phyloP scores from a whole-genome alignment of 352 stramenopile species.

The Globisporangium apiculatum region DNA sequence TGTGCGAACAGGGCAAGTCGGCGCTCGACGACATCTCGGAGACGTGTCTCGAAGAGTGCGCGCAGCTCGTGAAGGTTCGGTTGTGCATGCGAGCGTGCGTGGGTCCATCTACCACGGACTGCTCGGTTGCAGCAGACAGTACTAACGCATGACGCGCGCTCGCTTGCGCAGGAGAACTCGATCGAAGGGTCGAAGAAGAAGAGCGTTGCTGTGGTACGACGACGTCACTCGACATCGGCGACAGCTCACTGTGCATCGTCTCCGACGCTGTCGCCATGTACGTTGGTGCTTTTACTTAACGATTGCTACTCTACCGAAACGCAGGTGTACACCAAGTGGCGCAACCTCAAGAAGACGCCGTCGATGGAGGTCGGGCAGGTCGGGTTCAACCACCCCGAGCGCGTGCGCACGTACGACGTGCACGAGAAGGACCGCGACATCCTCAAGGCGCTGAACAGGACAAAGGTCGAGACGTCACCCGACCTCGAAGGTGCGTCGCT shows the following conservation, averaged over 20 bases:
- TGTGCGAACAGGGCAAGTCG: constrained; percentile 38
- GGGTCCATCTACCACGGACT: too few species aligned
- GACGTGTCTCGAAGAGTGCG: constrained; percentile 83
- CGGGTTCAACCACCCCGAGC: constrained; percentile 64
- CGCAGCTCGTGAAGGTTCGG: constrained; percentile 87
- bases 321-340: constrained; percentile 91
- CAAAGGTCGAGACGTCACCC: constrained; percentile 69
- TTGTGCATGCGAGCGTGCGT: background rate
- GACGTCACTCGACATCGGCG: too few species aligned
- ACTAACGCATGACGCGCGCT: background rate
- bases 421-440: constrained; percentile 84
- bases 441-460: constrained; percentile 83
- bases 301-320: too few species aligned
- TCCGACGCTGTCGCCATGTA: too few species aligned
- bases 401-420: constrained; percentile 36
- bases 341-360: constrained; percentile 88
- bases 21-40: constrained; percentile 75
- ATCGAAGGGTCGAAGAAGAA: constrained; percentile 93
- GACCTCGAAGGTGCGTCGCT: constrained; percentile 57
- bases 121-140: background rate
- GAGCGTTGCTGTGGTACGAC: constrained; percentile 68
- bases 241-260: too few species aligned
- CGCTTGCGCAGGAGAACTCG: constrained; percentile 72
- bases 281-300: too few species aligned
- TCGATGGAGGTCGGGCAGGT: constrained; percentile 91